phyloP scores from a whole-genome alignment of 305 asterid genomes.

The Fraxinus platypoda region DNA sequence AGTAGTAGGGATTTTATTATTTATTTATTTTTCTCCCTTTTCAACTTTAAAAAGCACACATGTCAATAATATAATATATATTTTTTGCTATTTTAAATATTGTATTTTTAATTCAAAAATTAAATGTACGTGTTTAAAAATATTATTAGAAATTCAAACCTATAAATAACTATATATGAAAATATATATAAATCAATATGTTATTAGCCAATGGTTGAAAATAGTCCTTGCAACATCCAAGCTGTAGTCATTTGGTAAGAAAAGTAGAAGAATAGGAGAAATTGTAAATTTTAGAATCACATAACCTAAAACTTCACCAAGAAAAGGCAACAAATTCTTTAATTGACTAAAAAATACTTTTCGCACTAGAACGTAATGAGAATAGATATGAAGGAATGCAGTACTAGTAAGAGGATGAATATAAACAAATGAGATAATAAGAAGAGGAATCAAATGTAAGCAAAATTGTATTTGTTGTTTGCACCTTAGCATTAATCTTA shows the following conservation, averaged over 20 bases:
- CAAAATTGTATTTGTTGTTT: neutral
- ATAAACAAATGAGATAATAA: neutral
- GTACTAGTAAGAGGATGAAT: neutral
- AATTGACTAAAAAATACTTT: neutral
- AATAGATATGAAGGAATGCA: neutral
- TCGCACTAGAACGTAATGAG: neutral
- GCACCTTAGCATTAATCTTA: neutral
- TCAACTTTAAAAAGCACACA: neutral
- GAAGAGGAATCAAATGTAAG: neutral
- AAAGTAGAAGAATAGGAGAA: neutral
- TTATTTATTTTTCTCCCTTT: no score
- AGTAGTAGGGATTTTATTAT: neutral
- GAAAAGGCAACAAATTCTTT: neutral
- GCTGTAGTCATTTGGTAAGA: conserved; percentile 3
- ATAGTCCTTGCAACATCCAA: neutral
- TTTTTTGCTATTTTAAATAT: neutral
- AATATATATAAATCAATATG: neutral
- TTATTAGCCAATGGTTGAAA: neutral
- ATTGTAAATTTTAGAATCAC: neutral
- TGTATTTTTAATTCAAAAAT: neutral
- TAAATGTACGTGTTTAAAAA: neutral
- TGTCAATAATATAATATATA: neutral
- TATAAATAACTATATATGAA: neutral
- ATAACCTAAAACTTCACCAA: neutral
- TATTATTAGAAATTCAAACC: neutral